phyloP scores from a whole-genome alignment of 225 moss, liverwort and hornwort genomes.

The Lunularia cruciata region DNA sequence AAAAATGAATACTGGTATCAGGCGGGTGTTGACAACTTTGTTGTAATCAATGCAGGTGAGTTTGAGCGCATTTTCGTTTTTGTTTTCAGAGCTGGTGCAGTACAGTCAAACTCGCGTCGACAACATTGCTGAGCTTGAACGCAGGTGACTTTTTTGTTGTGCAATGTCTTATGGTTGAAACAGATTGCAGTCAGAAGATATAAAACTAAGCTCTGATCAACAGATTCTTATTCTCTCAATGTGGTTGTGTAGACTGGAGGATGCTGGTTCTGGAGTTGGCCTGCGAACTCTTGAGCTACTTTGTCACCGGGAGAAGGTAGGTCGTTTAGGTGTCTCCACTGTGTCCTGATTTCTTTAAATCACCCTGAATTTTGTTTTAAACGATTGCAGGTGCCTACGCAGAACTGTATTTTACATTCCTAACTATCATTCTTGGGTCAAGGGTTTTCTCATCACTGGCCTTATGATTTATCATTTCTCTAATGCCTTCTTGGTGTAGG shows the following conservation, averaged over 20 bases:
- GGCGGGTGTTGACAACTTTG: not conserved
- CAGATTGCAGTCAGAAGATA: not conserved
- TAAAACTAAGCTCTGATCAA: too few relatives aligned
- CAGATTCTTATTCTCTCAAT: not conserved
- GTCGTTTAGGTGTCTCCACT: not conserved
- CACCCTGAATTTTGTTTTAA: too few relatives aligned
- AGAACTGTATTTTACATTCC: too few relatives aligned
- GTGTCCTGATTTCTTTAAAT: too few relatives aligned
- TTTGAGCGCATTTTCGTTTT: slow-evolving; percentile 82
- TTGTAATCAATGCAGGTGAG: slow-evolving; percentile 60
- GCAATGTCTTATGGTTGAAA: not conserved
- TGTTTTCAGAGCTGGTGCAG: slow-evolving; percentile 92
- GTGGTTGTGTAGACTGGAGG: slow-evolving; percentile 61
- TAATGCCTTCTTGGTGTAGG: slow-evolving; percentile 39
- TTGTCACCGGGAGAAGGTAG: slow-evolving; percentile 87
- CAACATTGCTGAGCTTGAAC: slow-evolving; percentile 87
- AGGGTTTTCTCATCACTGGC: too few relatives aligned
- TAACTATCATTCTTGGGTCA: too few relatives aligned
- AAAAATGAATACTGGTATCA: not conserved
- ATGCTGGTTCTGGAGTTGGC: slow-evolving; percentile 83
- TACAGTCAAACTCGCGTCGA: slow-evolving; percentile 92
- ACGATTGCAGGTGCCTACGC: too few relatives aligned
- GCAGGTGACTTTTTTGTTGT: slow-evolving; percentile 38
- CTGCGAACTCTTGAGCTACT: slow-evolving; percentile 70
- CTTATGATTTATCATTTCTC: too few relatives aligned